Evolutionary conservation across 768 basidiomycete species (phyloP).

Genomic region (Auriscalpium vulgare): DNA sequence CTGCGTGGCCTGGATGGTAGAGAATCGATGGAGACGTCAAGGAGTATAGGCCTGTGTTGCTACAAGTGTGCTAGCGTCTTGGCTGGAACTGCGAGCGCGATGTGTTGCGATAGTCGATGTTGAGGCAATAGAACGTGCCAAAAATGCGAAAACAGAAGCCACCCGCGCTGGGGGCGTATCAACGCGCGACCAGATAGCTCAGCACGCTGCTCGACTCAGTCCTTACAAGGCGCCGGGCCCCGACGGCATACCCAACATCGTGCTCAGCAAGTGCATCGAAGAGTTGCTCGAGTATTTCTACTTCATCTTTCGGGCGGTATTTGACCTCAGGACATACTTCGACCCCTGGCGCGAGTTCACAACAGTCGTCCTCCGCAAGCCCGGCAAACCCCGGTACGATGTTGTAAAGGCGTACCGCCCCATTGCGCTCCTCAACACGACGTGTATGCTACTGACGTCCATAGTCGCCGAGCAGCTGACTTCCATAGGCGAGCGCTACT

Average conservation of each 20-base stretch:
- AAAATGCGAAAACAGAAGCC: no score
- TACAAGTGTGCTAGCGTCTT: no score
- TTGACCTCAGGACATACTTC: background rate
- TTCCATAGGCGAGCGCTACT: background rate
- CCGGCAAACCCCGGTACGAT: slow-evolving; percentile 15
- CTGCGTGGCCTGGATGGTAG: no score
- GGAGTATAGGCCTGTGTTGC: no score
- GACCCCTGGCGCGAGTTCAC: slow-evolving; percentile 3
- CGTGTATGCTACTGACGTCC: slow-evolving; percentile 11
- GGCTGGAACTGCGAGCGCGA: no score
- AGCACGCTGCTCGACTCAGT: slow-evolving; percentile 20
- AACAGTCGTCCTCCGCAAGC: slow-evolving; percentile 13
- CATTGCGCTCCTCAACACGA: slow-evolving; percentile 14
- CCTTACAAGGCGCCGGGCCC: slow-evolving; percentile 29
- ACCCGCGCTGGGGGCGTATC: no score
- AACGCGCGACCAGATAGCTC: slow-evolving; percentile 20
- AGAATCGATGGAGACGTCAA: no score
- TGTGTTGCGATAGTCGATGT: no score
- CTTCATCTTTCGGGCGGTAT: slow-evolving; percentile 14
- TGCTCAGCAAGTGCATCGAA: slow-evolving; percentile 22
- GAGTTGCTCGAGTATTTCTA: slow-evolving; percentile 19
- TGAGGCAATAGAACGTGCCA: no score
- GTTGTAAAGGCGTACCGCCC: slow-evolving; percentile 14
- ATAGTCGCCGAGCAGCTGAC: background rate
- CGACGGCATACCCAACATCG: slow-evolving; percentile 23